These are phyloP conservation scores for Jatropha multifida DNA, from an alignment of 441 rosid species.

Conservation along the genomic window DNA sequence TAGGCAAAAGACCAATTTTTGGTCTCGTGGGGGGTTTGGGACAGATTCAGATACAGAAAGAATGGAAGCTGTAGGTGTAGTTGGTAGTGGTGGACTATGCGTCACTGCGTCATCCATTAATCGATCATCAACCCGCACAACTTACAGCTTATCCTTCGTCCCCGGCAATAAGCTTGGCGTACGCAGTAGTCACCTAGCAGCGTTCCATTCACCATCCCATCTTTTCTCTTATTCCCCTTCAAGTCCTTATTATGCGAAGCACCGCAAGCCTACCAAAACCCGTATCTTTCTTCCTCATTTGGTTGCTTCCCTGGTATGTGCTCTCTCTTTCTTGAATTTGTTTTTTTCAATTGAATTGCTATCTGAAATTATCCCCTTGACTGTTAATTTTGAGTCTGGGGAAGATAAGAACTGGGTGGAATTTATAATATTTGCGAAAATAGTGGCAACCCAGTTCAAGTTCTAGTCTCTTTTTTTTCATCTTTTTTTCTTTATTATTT, in stretches of 20 bases:
- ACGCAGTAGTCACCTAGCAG: constrained; percentile 34
- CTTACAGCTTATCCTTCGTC: constrained; percentile 25
- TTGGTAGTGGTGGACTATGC: constrained; percentile 26
- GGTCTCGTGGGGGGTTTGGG: not conserved
- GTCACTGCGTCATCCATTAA: constrained; percentile 27
- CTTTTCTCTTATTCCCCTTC: constrained; percentile 44
- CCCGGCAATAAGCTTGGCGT: constrained; percentile 25
- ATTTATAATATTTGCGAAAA: not conserved
- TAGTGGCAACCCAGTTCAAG: constrained; percentile 6
- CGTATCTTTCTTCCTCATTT: constrained; percentile 79
- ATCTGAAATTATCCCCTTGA: not conserved
- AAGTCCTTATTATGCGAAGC: constrained; percentile 26
- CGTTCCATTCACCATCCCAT: constrained; percentile 50
- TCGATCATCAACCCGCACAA: constrained; percentile 20
- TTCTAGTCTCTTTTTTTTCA: not conserved
- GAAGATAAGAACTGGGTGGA: not conserved
- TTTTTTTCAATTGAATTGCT: not conserved
- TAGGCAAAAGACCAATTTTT: not conserved
- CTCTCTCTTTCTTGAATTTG: not conserved
- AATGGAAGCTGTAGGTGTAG: constrained; percentile 36
- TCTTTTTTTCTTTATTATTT: not conserved
- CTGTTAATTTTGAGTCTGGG: not conserved
- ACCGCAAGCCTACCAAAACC: constrained; percentile 37
- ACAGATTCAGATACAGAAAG: not conserved
- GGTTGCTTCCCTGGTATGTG: constrained; percentile 72